Evolutionary conservation across 495 filamentous ascomycete species (phyloP), one percentile per base, ranked within the genome.

Genomic region (Immersiella caudata): DNA sequence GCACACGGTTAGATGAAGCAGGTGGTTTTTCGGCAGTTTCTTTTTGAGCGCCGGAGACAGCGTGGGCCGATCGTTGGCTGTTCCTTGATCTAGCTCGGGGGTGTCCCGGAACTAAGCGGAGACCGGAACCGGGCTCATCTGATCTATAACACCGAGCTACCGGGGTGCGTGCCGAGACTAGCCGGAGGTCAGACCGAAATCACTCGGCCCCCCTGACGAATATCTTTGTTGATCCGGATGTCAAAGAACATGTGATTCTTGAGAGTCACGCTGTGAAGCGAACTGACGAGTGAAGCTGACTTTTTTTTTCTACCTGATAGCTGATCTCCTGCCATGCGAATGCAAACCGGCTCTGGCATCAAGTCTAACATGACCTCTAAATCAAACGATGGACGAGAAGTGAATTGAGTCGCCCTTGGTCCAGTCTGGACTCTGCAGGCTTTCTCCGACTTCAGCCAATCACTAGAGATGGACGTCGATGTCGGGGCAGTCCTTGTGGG

Each of bases 281-380:
- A 55, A 55, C 52, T 55, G 52, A 55, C n/a, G 52, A 55, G 7
- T 55, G 52, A 55, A 55, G 52, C 52, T 55, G 52, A 55, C n/a
- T 55, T 55, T 55, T 55, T 55, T 55, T 55, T 55, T 55, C 52
- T 55, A 55, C 52, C 22, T 55, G 52, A 55, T 55, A 55, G 52
- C 52, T 55, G 52, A 55, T 55, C 52, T 55, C 52, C 52, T 55
- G 52, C 52, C 52, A 55, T 55, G 52, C 52, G 52, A 55, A 55
- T 55, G 52, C 52, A 55, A 6, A 55, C 52, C 24, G 52, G 52
- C 52, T 22, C 52, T 55, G 52, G 52, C 52, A 55, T 55, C 52
- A 55, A 55, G 52, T 55, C 52, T 55, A 55, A 55, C 52, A 55
- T 55, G 52, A 55, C n/a, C 22, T 55, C 52, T 55, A 55, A 55